Base-by-base conservation (phyloP, 192 early-diverging fungal genomes). In the Podila minutissima region DNA sequence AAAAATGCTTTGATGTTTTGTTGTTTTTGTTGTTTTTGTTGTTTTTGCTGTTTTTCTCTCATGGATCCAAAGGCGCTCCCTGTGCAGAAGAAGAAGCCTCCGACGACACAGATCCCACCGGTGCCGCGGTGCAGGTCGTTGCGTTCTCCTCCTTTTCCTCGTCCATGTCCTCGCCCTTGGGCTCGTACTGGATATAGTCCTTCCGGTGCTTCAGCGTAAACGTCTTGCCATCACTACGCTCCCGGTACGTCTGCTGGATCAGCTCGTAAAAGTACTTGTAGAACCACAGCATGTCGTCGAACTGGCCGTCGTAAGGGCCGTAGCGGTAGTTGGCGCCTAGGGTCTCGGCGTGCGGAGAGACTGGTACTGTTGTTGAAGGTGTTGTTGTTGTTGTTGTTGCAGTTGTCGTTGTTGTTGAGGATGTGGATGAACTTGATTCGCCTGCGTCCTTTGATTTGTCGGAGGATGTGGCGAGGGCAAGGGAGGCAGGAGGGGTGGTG, bases 281-380 rank as follows among this genome's bases (percentile, higher is more conserved):
- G 74, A 95, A 97, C 81, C 90, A 97, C 84, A 98, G 83, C 59
- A 98, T 86, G 73, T 94, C 89, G 68, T 98, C 97, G 75, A 94
- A 96, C 64, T 90, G 87, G 12, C 96, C 95, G 57, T 88, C 82
- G 83, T 95, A 95, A 1, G 71, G 64, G 20, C 66, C 68, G 6
- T 55, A 55, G n/a, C 72, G 32, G n/a, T 73, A 46, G 26, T 69
- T 35, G 15, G 76, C 49, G 11, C 59, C 64, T 24, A 81, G 67
- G 66, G 65, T 72, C 51, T 81, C 70, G 29, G 67, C 67, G 57
- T 81, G 76, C 12, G 76, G 70, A 8, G 76, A 67, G 66, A 81
- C 59, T 22, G 64, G 41, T 62, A 32, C 58, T 64, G 49, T 65
- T 51, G 51, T 9, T 13, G 38, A 4, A 32, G 29, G 17, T 46